Conservation (phyloP, 73 alveolate genomes). For the Paramecium pentaurelia region DNA sequence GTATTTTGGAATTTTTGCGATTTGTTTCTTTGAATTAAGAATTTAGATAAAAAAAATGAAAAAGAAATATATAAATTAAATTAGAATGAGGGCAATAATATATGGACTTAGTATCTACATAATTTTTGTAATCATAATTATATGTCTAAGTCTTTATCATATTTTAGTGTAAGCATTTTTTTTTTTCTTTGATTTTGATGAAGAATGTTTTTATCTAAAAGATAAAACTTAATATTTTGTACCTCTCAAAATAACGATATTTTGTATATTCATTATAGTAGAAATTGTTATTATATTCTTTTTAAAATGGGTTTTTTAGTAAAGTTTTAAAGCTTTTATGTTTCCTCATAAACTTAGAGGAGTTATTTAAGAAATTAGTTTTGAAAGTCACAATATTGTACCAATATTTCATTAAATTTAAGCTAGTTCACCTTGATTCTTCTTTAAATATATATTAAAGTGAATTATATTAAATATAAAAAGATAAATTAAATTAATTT, state of each 20-base stretch:
- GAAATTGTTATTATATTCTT: background rate
- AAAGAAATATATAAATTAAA: background rate
- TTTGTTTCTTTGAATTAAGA: background rate
- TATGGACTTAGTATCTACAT: background rate
- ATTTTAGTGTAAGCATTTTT: background rate
- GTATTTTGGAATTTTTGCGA: background rate
- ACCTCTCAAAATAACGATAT: background rate
- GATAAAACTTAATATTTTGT: background rate
- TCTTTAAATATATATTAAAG: background rate
- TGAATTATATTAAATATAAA: background rate
- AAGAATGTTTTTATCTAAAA: background rate
- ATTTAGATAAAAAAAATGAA: background rate
- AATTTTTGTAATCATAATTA: background rate
- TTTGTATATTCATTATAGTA: background rate
- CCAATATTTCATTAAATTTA: background rate
- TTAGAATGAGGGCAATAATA: background rate
- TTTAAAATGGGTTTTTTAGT: background rate
- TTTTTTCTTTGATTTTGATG: background rate
- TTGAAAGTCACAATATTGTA: background rate
- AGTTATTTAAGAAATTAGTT: background rate
- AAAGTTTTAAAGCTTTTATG: background rate
- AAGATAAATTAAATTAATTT: background rate
- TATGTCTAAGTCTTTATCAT: background rate
- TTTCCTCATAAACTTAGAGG: background rate
- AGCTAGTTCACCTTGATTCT: background rate